phyloP scores from a whole-genome alignment of 306 rosid species.

The Gynostemma pentaphyllum region DNA sequence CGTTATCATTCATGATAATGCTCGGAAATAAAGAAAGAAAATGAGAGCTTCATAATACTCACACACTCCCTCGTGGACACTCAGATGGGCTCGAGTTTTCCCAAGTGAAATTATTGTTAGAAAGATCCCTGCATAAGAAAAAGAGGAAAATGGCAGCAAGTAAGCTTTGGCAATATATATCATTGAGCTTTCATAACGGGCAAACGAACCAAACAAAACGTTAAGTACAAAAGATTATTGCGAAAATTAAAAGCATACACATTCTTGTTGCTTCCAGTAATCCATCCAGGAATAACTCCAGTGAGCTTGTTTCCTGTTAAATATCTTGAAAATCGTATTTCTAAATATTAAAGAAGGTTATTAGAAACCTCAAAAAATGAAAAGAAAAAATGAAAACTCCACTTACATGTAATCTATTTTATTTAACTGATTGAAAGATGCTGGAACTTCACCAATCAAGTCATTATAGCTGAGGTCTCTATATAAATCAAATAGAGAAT shows the following conservation, averaged over 20 bases:
- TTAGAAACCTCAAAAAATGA: background rate
- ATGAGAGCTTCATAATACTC: conserved; percentile 23
- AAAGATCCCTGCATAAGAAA: conserved; percentile 63
- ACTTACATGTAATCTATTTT: conserved; percentile 62
- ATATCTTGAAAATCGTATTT: conserved; percentile 32
- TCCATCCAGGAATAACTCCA: conserved; percentile 66
- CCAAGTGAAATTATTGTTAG: conserved; percentile 72
- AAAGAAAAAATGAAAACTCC: background rate
- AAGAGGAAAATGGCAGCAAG: background rate
- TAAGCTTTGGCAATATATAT: background rate
- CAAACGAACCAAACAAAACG: conserved; percentile 3
- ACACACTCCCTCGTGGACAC: conserved; percentile 70
- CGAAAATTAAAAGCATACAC: conserved; percentile 32
- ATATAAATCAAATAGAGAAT: conserved; percentile 8
- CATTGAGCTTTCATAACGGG: background rate
- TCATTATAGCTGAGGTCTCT: conserved; percentile 83
- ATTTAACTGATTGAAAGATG: conserved; percentile 32
- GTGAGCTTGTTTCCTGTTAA: conserved; percentile 60
- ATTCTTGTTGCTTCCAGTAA: conserved; percentile 34
- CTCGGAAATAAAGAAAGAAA: background rate
- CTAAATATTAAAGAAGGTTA: conserved; percentile 9
- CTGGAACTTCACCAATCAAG: conserved; percentile 66
- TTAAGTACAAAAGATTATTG: conserved; percentile 1
- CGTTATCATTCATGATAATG: background rate
- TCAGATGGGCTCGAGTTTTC: conserved; percentile 52